Evolutionary conservation across 2,329 filamentous ascomycete genomes (phyloP).

Genomic region (Venturia oleaginea): DNA sequence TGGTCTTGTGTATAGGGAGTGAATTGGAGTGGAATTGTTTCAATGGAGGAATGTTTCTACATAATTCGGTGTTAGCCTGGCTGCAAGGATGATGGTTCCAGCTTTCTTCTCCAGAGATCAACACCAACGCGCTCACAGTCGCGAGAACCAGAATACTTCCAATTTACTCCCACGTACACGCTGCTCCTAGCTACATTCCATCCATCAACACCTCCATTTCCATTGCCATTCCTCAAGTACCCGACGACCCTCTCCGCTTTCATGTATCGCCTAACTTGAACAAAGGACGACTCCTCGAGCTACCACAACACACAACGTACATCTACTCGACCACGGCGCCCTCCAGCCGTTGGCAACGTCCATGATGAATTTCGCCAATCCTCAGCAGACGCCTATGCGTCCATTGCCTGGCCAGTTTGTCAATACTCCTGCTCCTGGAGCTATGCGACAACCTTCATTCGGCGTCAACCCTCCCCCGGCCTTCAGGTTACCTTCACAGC

Average conservation of each 20-base stretch:
- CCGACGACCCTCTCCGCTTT: neutral
- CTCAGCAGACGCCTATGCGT: constrained; percentile 53
- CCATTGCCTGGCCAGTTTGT: constrained; percentile 67
- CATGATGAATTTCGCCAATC: neutral
- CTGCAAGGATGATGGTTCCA: neutral
- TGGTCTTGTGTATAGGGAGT: neutral
- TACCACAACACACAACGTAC: neutral
- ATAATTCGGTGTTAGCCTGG: neutral
- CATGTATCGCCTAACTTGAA: neutral
- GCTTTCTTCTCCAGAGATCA: neutral
- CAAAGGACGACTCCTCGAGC: neutral
- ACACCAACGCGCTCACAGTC: neutral
- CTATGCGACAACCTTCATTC: constrained; percentile 23
- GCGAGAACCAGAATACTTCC: neutral
- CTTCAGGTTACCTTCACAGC: constrained; percentile 27
- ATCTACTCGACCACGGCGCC: neutral
- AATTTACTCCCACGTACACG: neutral
- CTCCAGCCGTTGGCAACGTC: neutral
- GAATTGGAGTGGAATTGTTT: neutral
- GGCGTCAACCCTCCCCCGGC: constrained; percentile 32
- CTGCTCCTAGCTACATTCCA: neutral
- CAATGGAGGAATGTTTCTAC: neutral
- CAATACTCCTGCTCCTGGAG: constrained; percentile 55
- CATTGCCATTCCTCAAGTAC: neutral
- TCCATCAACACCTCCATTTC: neutral